Conservation (phyloP, 1,284 basidiomycete genomes). For the Ganoderma resinaceum region DNA sequence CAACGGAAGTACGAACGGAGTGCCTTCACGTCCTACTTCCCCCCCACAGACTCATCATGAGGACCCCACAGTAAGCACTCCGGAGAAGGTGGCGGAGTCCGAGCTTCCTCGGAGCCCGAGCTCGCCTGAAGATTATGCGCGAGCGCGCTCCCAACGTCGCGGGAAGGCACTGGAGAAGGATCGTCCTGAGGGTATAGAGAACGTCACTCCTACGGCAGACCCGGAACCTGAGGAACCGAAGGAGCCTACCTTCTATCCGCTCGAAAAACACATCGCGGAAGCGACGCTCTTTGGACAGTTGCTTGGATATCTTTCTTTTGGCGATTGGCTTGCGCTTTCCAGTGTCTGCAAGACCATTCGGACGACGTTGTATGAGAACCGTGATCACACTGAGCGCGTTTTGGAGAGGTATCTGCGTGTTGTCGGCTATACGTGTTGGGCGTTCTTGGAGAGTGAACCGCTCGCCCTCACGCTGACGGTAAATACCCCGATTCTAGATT, state of each 20-base stretch:
- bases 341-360: constrained; percentile 61
- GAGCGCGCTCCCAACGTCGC: constrained; percentile 47
- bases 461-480: constrained; percentile 67
- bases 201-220: constrained; percentile 18
- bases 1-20: constrained; percentile 1
- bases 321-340: constrained; percentile 70
- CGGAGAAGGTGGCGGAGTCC: constrained; percentile 6
- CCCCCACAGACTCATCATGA: constrained; percentile 11
- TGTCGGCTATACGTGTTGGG: constrained; percentile 76
- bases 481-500: constrained; percentile 28
- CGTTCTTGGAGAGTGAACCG: constrained; percentile 62
- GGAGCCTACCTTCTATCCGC: constrained; percentile 54
- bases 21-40: constrained; percentile 8
- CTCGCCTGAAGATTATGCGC: constrained; percentile 47
- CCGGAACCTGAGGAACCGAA: constrained; percentile 23
- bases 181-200: constrained; percentile 40
- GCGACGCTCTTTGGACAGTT: constrained; percentile 56
- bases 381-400: constrained; percentile 64
- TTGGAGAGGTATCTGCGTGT: constrained; percentile 71
- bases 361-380: constrained; percentile 52
- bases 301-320: constrained; percentile 65
- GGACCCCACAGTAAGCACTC: constrained; percentile 2
- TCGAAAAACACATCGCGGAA: constrained; percentile 58
- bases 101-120: constrained; percentile 36
- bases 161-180: constrained; percentile 50